Evolutionary conservation across 176 grass and related monocot genomes (phyloP).

Genomic region (Puya raimondii): DNA sequence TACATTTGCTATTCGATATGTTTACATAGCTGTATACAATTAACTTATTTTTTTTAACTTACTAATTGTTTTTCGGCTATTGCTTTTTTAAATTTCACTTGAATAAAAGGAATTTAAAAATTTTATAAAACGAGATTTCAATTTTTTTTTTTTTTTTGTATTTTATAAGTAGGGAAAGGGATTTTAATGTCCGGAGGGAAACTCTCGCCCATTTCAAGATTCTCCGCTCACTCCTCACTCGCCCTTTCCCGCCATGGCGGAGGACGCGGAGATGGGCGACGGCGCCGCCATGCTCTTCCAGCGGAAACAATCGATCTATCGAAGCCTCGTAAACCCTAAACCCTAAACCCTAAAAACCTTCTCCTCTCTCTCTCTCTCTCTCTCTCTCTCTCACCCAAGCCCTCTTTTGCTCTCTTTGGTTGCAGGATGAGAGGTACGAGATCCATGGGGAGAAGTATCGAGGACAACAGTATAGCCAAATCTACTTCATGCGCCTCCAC

Average conservation of each 20-base stretch:
- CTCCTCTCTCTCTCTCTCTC: neutral
- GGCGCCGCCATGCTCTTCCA: conserved; percentile 32
- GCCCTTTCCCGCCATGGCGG: conserved; percentile 20
- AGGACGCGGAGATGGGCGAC: conserved; percentile 29
- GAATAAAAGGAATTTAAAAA: too few species aligned
- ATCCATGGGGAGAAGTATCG: conserved; percentile 85
- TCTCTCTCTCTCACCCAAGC: neutral
- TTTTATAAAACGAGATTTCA: too few species aligned
- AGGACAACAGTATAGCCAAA: conserved; percentile 94
- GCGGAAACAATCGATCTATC: conserved; percentile 20
- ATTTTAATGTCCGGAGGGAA: neutral
- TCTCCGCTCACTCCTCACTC: neutral
- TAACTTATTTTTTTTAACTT: too few species aligned
- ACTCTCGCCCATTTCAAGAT: neutral
- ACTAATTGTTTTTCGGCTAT: neutral
- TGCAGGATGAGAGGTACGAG: conserved; percentile 75
- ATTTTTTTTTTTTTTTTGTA: neutral
- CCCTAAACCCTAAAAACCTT: neutral
- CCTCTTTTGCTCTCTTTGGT: neutral
- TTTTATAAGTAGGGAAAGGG: neutral
- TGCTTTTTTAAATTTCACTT: too few species aligned
- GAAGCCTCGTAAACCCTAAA: neutral
- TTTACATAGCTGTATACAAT: too few species aligned
- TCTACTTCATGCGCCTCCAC: conserved; percentile 92
- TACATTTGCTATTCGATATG: too few species aligned